Conservation (phyloP, 1,284 basidiomycete genomes). For the Cutaneotrichosporon dermatis region DNA sequence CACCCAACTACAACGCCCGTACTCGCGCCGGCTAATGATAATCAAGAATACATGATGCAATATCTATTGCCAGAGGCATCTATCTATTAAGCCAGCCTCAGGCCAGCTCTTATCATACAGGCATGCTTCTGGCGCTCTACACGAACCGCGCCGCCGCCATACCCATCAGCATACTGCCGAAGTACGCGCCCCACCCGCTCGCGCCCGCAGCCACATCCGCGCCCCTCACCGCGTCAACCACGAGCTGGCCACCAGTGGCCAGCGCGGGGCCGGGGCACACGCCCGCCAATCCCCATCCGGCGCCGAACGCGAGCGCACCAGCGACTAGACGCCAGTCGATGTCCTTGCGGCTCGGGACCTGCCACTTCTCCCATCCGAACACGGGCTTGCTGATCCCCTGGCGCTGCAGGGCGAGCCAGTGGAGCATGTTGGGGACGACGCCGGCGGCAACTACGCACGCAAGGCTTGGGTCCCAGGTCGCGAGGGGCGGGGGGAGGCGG, state of each 20-base stretch:
- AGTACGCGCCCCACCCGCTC: slow-evolving; percentile 13
- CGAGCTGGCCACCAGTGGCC: slow-evolving; percentile 14
- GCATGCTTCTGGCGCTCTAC: too few relatives aligned
- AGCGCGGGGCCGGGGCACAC: slow-evolving; percentile 55
- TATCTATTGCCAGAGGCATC: too few relatives aligned
- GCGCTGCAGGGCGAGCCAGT: slow-evolving; percentile 26
- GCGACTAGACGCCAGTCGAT: slow-evolving; percentile 56
- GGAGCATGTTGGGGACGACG: slow-evolving; percentile 49
- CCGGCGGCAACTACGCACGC: slow-evolving; percentile 51
- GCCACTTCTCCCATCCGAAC: slow-evolving; percentile 35
- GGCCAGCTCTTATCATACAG: too few relatives aligned
- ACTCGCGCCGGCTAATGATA: too few relatives aligned
- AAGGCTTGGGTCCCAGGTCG: slow-evolving; percentile 50
- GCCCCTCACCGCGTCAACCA: not conserved
- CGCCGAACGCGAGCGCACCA: slow-evolving; percentile 60
- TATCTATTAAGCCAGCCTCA: too few relatives aligned
- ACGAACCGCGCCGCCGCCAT: slow-evolving; percentile 8
- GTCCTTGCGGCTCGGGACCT: slow-evolving; percentile 33
- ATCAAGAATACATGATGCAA: too few relatives aligned
- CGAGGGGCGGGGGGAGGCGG: slow-evolving; percentile 29
- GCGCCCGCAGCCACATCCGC: slow-evolving; percentile 5
- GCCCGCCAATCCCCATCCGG: slow-evolving; percentile 65
- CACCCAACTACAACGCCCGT: too few relatives aligned
- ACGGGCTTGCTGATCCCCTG: not conserved
- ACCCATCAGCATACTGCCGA: slow-evolving; percentile 13